Conservation (phyloP, 108 stramenopile species). For the Phaeodactylum tricornutum region DNA sequence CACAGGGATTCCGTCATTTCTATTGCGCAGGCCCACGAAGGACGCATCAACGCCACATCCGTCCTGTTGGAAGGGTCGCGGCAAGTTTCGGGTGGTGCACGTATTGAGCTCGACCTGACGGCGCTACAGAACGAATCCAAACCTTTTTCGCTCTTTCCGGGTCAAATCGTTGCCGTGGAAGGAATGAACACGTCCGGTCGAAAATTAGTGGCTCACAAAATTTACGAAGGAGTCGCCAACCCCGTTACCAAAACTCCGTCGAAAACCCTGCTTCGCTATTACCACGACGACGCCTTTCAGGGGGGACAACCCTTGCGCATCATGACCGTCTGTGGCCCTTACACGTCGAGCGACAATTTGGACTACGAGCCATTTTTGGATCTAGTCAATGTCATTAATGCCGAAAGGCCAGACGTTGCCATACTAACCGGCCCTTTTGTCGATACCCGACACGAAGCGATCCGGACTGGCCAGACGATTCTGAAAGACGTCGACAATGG, state of each 20-base stretch:
- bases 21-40: conserved; percentile 76
- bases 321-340: conserved; percentile 83
- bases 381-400: conserved; percentile 45
- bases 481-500: conserved; percentile 45
- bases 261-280: conserved; percentile 34
- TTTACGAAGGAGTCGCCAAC: conserved; percentile 57
- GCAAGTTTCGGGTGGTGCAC: conserved; percentile 61
- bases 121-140: conserved; percentile 20
- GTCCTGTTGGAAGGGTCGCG: conserved; percentile 87
- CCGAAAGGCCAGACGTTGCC: conserved; percentile 82
- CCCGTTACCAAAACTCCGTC: conserved; percentile 30
- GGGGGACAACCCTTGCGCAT: conserved; percentile 60
- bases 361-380: conserved; percentile 88
- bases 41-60: conserved; percentile 80
- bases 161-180: conserved; percentile 92
- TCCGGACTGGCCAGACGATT: conserved; percentile 24
- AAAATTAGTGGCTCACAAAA: conserved; percentile 56
- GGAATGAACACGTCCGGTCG: conserved; percentile 84
- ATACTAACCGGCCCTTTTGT: conserved; percentile 95
- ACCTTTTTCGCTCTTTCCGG: conserved; percentile 86
- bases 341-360: conserved; percentile 77
- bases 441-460: conserved; percentile 63
- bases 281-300: conserved; percentile 26
- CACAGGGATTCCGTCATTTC: not conserved
- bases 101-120: conserved; percentile 71